phyloP scores from a whole-genome alignment of 768 basidiomycete species.

The Austroboletus festivus region DNA sequence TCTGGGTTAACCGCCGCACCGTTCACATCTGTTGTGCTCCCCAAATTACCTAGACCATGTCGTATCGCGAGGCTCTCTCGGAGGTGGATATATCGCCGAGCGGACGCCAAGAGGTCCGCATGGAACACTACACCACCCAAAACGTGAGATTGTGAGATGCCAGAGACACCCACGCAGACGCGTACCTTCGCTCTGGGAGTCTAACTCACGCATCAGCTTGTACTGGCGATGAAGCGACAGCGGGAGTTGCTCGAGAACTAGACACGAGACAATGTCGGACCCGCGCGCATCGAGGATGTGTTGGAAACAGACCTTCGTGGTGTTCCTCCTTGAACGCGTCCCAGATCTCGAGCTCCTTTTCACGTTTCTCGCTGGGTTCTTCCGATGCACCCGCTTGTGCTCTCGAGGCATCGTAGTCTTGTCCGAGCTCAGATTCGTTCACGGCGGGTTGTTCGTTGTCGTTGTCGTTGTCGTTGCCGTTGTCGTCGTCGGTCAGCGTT shows the following conservation, averaged over 20 bases:
- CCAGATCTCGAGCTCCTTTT: constrained; percentile 67
- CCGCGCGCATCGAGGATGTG: neutral
- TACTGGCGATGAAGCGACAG: constrained; percentile 70
- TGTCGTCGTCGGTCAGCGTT: constrained; percentile 31
- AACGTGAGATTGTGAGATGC: neutral
- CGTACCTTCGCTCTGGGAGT: constrained; percentile 60
- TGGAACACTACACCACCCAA: constrained; percentile 35
- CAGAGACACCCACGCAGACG: constrained; percentile 3
- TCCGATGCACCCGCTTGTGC: constrained; percentile 6
- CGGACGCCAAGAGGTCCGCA: constrained; percentile 39
- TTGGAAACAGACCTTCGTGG: constrained; percentile 56
- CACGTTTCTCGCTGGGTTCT: constrained; percentile 24
- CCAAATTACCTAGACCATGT: neutral
- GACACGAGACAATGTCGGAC: neutral
- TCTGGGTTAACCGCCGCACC: neutral
- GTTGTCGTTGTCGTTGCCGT: constrained; percentile 23
- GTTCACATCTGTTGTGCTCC: constrained; percentile 1
- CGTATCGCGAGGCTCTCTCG: constrained; percentile 28
- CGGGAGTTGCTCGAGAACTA: constrained; percentile 79
- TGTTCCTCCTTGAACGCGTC: constrained; percentile 76
- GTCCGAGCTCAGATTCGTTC: constrained; percentile 12
- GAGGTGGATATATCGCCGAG: constrained; percentile 46
- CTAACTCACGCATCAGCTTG: constrained; percentile 68
- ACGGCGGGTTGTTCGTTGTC: constrained; percentile 22
- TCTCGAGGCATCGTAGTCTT: constrained; percentile 1